These are phyloP conservation scores for Syzygium syzygioides DNA, from an alignment of 441 rosid species.

Conservation along the genomic window DNA sequence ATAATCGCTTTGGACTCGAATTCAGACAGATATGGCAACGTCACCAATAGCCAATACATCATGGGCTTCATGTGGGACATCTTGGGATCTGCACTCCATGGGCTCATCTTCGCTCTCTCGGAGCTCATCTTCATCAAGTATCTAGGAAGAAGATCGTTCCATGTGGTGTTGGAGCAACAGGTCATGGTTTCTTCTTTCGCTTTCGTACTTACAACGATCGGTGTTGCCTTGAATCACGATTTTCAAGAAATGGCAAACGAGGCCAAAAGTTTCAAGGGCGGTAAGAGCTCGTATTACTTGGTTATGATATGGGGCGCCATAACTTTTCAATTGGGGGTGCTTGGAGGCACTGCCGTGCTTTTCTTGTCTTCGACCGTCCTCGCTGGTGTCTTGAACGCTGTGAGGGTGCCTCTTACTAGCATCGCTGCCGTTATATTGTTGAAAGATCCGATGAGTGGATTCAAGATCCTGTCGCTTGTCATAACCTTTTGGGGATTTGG, in stretches of 20 bases:
- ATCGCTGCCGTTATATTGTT: constrained; percentile 67
- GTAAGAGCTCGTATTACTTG: constrained; percentile 34
- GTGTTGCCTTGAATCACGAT: constrained; percentile 43
- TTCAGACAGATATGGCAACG: constrained; percentile 51
- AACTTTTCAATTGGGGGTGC: constrained; percentile 71
- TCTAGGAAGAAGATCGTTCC: constrained; percentile 71
- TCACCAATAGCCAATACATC: constrained; percentile 47
- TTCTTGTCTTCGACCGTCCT: constrained; percentile 67
- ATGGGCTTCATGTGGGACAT: constrained; percentile 80
- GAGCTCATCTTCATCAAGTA: constrained; percentile 68
- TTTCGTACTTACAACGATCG: constrained; percentile 56
- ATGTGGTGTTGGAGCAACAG: constrained; percentile 83
- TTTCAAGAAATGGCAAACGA: constrained; percentile 50
- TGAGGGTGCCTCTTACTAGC: constrained; percentile 75
- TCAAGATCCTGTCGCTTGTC: constrained; percentile 66
- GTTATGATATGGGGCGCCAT: constrained; percentile 62
- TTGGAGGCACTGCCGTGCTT: constrained; percentile 69
- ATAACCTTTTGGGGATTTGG: constrained; percentile 75
- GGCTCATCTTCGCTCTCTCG: constrained; percentile 76
- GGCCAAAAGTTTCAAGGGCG: constrained; percentile 56
- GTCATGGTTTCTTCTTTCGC: constrained; percentile 65
- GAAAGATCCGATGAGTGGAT: constrained; percentile 79
- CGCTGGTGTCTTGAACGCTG: constrained; percentile 79
- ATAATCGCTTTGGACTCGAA: constrained; percentile 71
- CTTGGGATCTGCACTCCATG: constrained; percentile 76